Base-by-base conservation (phyloP, 495 filamentous ascomycete species). In the Penicillium arizonense region DNA sequence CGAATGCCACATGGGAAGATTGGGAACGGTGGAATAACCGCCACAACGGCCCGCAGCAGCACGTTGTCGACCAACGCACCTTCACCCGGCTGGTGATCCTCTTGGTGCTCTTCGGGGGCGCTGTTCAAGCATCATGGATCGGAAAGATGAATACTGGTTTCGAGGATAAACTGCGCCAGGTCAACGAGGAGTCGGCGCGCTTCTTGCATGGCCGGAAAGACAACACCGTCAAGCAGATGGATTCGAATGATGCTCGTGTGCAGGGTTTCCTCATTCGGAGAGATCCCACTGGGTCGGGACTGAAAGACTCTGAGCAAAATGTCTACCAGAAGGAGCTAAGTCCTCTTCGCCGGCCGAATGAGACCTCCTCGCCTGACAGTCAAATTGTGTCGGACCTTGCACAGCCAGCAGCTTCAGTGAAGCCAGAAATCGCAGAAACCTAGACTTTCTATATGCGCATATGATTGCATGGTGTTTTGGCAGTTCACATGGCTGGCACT, bases 1-100 rank as follows among this genome's bases (percentile, higher is more conserved):
- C 77, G 52, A 97, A 97, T 63, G 95, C 90, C 11, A 98, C 93
- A 0, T 98, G 94, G 94, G 94, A 98, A 63, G 95, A 98, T 65
- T 98, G 95, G 94, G 92, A 98, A 72, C 79, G 78, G 36, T 98
- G 89, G 87, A 82, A 90, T 58, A 74, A 82, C 20, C 75, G 82
- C 36, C 71, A 79, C 37, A 82, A 86, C 41, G 68, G 54, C 9
- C 71, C 81, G 42, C 79, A 87, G n/a, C 64, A 86, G 34, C 87
- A 81, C 60, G 74, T 87, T 8, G 69, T 76, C 52, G 87, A 86
- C 32, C 94, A 96, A 57, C 74, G 79, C 14, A 79, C 79, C n/a
- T 97, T 98, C 61, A 69, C 86, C 13, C 67, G 73, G 6, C 67
- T 96, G 20, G 65, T 97, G 6, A 72, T 86, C 36, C 57, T 88